Conservation (phyloP, 768 basidiomycete genomes). For the Kondoa malvinella region DNA sequence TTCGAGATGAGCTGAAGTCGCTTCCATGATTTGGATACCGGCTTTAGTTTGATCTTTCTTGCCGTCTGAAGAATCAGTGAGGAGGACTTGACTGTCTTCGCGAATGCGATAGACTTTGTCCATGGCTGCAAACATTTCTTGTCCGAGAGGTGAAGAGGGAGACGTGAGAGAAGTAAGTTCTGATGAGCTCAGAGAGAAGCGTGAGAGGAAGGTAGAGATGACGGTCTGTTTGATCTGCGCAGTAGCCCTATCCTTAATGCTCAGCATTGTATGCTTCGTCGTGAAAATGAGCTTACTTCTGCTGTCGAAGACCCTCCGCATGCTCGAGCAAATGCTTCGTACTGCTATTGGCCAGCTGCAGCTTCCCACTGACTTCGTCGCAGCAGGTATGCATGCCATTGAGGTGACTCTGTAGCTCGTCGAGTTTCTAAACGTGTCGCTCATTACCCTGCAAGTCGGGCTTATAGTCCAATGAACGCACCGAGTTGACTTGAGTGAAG, state of each 20-base stretch:
- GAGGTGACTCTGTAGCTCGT: slow-evolving; percentile 58
- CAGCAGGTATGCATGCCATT: slow-evolving; percentile 48
- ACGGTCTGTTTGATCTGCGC: slow-evolving; percentile 31
- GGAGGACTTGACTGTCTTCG: slow-evolving; percentile 64
- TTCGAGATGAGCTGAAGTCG: slow-evolving; percentile 65
- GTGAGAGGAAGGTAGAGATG: slow-evolving; percentile 57
- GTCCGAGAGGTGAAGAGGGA: slow-evolving; percentile 56
- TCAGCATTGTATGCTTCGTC: background rate
- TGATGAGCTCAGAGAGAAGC: slow-evolving; percentile 62
- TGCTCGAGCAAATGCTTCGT: slow-evolving; percentile 27
- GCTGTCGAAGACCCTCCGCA: slow-evolving; percentile 31
- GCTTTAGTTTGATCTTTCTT: slow-evolving; percentile 4
- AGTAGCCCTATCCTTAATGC: slow-evolving; percentile 6
- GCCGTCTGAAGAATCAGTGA: slow-evolving; percentile 43
- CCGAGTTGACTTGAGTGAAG: slow-evolving; percentile 76
- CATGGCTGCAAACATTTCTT: slow-evolving; percentile 65
- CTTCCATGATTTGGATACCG: slow-evolving; percentile 75
- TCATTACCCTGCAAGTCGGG: background rate
- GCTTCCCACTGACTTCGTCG: slow-evolving; percentile 23
- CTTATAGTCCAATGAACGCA: slow-evolving; percentile 43
- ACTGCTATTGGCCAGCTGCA: slow-evolving; percentile 22
- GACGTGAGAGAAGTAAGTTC: slow-evolving; percentile 62
- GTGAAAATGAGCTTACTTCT: slow-evolving; percentile 24
- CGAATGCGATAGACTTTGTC: slow-evolving; percentile 69
- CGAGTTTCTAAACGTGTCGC: slow-evolving; percentile 49